Conservation (phyloP, 805 yeast species). For the Monosporozyma siamensis region DNA sequence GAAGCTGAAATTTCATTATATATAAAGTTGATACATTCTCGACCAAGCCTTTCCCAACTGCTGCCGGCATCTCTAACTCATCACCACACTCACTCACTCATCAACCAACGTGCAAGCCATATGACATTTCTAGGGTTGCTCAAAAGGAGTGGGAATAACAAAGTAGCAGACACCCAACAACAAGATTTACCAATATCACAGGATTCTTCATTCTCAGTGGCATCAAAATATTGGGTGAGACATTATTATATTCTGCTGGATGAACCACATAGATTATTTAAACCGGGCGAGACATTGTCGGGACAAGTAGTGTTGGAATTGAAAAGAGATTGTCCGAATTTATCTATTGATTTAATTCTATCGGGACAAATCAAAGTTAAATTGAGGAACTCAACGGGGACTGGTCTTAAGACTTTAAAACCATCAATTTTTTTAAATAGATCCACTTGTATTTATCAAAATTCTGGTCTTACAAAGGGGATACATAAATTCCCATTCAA, state of each 20-base stretch:
- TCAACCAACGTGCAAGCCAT: too few relatives aligned
- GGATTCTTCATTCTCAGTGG: too few relatives aligned
- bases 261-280: slow-evolving; percentile 65
- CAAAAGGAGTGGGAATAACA: too few relatives aligned
- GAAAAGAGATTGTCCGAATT: slow-evolving; percentile 44
- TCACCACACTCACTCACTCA: too few relatives aligned
- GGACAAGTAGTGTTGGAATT: slow-evolving; percentile 55
- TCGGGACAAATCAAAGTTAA: slow-evolving; percentile 50
- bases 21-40: too few relatives aligned
- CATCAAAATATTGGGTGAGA: slow-evolving; percentile 2
- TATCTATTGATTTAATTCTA: slow-evolving; percentile 42
- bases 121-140: too few relatives aligned
- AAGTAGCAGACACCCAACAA: too few relatives aligned
- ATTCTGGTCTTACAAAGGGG: slow-evolving; percentile 55
- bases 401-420: slow-evolving; percentile 44
- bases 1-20: too few relatives aligned
- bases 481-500: slow-evolving; percentile 84
- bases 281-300: slow-evolving; percentile 68
- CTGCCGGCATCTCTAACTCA: too few relatives aligned
- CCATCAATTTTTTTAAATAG: slow-evolving; percentile 48
- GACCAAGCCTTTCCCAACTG: too few relatives aligned
- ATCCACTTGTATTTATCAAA: too few relatives aligned
- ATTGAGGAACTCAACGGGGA: slow-evolving; percentile 34
- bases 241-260: slow-evolving; percentile 45
- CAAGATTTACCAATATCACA: too few relatives aligned